Base-by-base conservation (phyloP, 1,284 basidiomycete genomes). In the Fomitopsis pinicola region DNA sequence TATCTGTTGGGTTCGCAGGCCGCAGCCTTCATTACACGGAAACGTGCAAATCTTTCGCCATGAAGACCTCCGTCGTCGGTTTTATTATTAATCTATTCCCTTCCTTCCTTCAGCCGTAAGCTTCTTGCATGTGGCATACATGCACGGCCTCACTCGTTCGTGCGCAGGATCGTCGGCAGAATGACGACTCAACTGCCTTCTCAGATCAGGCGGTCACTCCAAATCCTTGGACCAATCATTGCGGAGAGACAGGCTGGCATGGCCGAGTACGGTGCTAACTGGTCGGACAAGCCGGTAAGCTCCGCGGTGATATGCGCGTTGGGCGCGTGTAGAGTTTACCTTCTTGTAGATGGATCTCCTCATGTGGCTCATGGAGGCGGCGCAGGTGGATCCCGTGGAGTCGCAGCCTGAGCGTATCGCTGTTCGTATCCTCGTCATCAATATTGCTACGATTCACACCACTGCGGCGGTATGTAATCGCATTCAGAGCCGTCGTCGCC, bases 401-500 rank as follows among this genome's bases (percentile, higher is more conserved):
- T 48, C 45, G 26, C 56, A 61, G 26, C 54, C 62, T 14, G 53
- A 59, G 40, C 55, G 58, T n/a, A 48, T 67, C 10, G 63, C 62
- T 6, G 53, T 55, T 7, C 63, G 65, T 17, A 61, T 67, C 38
- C 58, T 67, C 14, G 56, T 61, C 38, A 48, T 63, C 40, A 67
- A 67, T 36, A 59, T 59, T 33, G 64, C 63, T 7, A 59, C 64
- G 1, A 66, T 64, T 22, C 63, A 64, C 48, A 66, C 63, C 30
- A 59, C 60, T 9, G 63, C 64, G 6, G 33, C 58, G 58, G 64
- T 66, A 36, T 4, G 62, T n/a, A 1, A 2, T 42, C 45, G 5
- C 14, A 10, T 40, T 40, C 38, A 14, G 38, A 26, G 5, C 9
- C 38, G n/a, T 28, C 15, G 10, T 52, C n/a, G 5, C 38, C 17